A percentile compares a stretch with the other conserved stretches of the same genome.
Evolutionary conservation across 225 moss, liverwort and hornwort species (phyloP).

Genomic region (Sphagnum tenellum): DNA sequence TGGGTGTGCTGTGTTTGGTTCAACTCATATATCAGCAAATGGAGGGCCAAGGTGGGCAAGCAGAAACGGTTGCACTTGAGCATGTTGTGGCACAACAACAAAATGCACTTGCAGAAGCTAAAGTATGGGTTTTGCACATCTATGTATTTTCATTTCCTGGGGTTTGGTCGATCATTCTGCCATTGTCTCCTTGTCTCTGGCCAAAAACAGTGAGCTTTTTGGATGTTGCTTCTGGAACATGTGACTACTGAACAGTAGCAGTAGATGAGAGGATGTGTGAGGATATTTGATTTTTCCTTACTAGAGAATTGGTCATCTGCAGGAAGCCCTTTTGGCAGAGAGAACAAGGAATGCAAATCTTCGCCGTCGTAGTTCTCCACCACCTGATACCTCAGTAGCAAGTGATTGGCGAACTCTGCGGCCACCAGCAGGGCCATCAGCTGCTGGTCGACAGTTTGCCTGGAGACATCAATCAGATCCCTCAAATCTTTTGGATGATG

Average conservation of each 20-base stretch:
- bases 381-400: conserved; percentile 43
- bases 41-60: conserved; percentile 57
- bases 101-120: conserved; percentile 86
- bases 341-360: conserved; percentile 56
- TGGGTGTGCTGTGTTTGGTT: conserved; percentile 1
- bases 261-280: too few species aligned
- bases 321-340: conserved; percentile 82
- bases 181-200: too few species aligned
- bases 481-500: conserved; percentile 39
- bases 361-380: conserved; percentile 47
- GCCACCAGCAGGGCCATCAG: conserved; percentile 94
- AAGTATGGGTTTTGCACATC: conserved; percentile 24
- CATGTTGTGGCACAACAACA: conserved; percentile 67
- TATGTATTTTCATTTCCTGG: too few species aligned
- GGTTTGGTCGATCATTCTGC: too few species aligned
- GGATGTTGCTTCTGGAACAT: too few species aligned
- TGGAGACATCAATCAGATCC: conserved; percentile 77
- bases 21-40: conserved; percentile 32
- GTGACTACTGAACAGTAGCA: too few species aligned
- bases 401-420: conserved; percentile 88
- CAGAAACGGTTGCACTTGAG: conserved; percentile 78
- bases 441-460: conserved; percentile 88
- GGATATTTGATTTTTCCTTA: too few species aligned
- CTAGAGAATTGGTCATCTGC: not conserved
- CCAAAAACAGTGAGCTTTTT: too few species aligned